Percentiles rank a stretch among this genome's conserved stretches.
Evolutionary conservation across 176 grass and related monocot genomes (phyloP).

Genomic region (Zoysia pacifica): DNA sequence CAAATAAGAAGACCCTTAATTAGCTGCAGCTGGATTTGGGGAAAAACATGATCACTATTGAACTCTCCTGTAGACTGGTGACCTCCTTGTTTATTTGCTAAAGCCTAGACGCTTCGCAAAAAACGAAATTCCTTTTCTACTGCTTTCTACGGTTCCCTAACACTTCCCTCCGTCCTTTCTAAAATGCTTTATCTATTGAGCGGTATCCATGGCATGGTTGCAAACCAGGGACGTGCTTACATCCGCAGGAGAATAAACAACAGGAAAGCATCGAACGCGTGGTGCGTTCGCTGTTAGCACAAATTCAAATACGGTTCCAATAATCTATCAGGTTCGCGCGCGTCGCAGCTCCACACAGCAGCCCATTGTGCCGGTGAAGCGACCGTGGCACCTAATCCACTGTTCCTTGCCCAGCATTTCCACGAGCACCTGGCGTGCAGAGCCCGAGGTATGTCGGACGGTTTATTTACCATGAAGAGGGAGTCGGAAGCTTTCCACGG

Average conservation of each 20-base stretch:
- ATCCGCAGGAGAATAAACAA: conserved; percentile 27
- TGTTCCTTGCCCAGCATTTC: neutral
- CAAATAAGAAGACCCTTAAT: neutral
- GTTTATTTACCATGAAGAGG: neutral
- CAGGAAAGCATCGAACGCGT: neutral
- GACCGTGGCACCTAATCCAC: neutral
- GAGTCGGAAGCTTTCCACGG: neutral
- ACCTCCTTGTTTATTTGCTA: conserved; percentile 3
- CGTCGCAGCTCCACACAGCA: no score
- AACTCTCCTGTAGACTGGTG: conserved; percentile 5
- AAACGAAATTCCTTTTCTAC: neutral
- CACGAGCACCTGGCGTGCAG: neutral
- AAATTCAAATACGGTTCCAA: neutral
- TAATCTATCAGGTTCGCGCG: neutral
- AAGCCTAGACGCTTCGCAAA: conserved; percentile 22
- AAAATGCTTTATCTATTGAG: neutral
- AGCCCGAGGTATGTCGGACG: no score
- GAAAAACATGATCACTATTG: neutral
- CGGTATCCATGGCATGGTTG: neutral
- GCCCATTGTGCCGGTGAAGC: no score
- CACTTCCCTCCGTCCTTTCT: neutral
- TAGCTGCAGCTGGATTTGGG: neutral
- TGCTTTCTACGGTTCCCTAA: conserved; percentile 6
- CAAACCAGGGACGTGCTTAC: neutral
- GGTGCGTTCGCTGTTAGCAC: no score